Evolutionary conservation across 1,139 yeast genomes (phyloP).

Genomic region (Geotrichum phurueaensis): DNA sequence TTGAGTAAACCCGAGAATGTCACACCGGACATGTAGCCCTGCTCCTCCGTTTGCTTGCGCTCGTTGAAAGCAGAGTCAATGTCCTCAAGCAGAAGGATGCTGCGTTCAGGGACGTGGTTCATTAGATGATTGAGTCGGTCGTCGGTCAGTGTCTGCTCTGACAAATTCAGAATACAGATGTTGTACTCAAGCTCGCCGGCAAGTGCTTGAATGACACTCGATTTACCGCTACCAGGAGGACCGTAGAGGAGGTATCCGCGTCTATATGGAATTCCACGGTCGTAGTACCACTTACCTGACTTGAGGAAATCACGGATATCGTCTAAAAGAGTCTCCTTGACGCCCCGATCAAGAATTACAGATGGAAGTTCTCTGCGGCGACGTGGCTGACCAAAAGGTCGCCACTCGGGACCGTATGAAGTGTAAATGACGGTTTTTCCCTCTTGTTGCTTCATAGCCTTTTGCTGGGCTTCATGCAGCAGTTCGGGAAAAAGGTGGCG

Average conservation of each 20-base stretch:
- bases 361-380: conserved; percentile 78
- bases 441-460: conserved; percentile 78
- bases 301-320: conserved; percentile 77
- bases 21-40: conserved; percentile 68
- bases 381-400: conserved; percentile 96
- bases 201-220: conserved; percentile 89
- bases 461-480: conserved; percentile 72
- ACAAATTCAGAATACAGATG: conserved; percentile 83
- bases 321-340: conserved; percentile 54
- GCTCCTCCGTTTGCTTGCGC: conserved; percentile 71
- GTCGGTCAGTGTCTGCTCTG: conserved; percentile 88
- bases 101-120: conserved; percentile 92
- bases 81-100: conserved; percentile 80
- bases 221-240: conserved; percentile 97
- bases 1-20: conserved; percentile 91
- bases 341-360: conserved; percentile 74
- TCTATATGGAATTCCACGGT: conserved; percentile 94
- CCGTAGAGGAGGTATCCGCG: conserved; percentile 92
- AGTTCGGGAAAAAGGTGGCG: conserved; percentile 64
- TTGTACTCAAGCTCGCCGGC: conserved; percentile 96
- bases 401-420: conserved; percentile 98
- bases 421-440: conserved; percentile 93
- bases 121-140: conserved; percentile 88
- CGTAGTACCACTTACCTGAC: conserved; percentile 88
- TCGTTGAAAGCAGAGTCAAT: conserved; percentile 92